Base-by-base conservation (phyloP, 2,329 filamentous ascomycete genomes). In the Botrytis byssoidea region DNA sequence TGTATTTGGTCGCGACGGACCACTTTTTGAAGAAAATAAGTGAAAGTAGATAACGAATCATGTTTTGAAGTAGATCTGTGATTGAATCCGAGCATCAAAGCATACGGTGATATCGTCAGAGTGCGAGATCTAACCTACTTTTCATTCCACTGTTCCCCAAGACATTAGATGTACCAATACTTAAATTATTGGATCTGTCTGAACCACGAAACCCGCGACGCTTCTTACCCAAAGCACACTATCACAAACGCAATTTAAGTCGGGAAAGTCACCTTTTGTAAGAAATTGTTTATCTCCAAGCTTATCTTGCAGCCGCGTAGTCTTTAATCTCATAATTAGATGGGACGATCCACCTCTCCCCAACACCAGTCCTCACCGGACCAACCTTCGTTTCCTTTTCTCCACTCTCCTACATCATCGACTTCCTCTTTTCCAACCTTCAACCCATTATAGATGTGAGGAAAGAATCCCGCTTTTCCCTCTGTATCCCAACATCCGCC, bases 391-490 rank as follows among this genome's bases (percentile, higher is more conserved):
- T 61, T 74, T 2, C 40, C 74, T 51, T 70, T 74, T 40, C 67
- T 69, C 77, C 78, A 80, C 42, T 67, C 70, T 29, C 74, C 75
- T 12, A 77, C 67, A 51, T 67, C 71, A n/a, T 79, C 77, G 35
- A 80, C 74, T 68, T 80, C 78, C 25, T 77, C 76, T 35, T 72
- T 75, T 14, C 79, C 79, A 32, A 80, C 42, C 57, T 74, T 79
- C 67, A 79, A 72, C 32, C 72, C 76, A 72, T 79, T 78, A 75
- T 80, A 77, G 59, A 81, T 74, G 73, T 81, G 79, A 32, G 79
- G 78, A 68, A 80, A 81, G 4, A 76, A 78, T 0, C 77, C 77
- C 14, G 64, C 72, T 32, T 72, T 70, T 1, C 74, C 77, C n/a
- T 79, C 73, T 10, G 74, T 74, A 75, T 80, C 78, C 79, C 79